phyloP scores from a whole-genome alignment of 768 basidiomycete species.

The Tulasnella sp. region DNA sequence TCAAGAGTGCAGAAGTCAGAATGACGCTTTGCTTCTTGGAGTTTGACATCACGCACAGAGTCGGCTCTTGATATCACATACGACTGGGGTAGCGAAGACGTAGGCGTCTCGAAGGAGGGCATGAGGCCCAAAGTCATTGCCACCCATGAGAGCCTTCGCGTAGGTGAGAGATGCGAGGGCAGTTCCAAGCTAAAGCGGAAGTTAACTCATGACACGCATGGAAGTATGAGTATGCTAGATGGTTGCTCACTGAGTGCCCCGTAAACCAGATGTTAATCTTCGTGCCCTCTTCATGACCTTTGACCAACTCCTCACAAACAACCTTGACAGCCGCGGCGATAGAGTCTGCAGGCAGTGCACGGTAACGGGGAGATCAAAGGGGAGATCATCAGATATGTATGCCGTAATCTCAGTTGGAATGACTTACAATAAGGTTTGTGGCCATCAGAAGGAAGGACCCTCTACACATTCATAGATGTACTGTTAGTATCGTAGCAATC shows the following conservation, averaged over 20 bases:
- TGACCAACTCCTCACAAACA: constrained; percentile 12
- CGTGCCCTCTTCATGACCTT: neutral
- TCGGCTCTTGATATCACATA: constrained; percentile 4
- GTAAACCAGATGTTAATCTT: constrained; percentile 3
- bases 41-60: constrained; percentile 5
- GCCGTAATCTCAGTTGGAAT: no score
- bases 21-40: neutral
- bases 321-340: constrained; percentile 15
- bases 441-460: neutral
- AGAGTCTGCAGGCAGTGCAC: constrained; percentile 16
- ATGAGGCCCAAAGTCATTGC: constrained; percentile 11
- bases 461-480: neutral
- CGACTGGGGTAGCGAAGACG: constrained; percentile 10
- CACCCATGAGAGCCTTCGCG: neutral
- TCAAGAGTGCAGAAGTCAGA: neutral
- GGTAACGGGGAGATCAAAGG: neutral
- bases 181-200: neutral
- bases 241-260: no score
- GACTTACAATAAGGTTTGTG: constrained; percentile 3
- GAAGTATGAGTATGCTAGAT: no score
- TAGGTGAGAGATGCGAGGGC: neutral
- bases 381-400: no score
- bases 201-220: no score
- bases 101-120: constrained; percentile 14
- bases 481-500: no score